Base-by-base conservation (phyloP, 2,329 filamentous ascomycete genomes). In the Paraconiothyrium sp. region DNA sequence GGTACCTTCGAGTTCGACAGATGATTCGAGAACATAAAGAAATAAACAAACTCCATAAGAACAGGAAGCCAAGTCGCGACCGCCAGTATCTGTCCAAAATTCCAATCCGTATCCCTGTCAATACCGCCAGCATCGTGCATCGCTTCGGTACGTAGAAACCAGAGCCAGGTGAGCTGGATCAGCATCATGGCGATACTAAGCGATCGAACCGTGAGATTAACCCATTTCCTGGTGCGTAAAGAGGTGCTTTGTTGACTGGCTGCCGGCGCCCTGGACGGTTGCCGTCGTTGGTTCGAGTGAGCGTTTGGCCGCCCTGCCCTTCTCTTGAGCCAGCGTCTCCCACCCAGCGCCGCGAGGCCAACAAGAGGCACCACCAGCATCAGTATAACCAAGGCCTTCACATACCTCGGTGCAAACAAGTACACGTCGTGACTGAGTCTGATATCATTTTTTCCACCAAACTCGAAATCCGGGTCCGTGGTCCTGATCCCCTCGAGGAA, bases 31-130 rank as follows among this genome's bases (percentile, higher is more conserved):
- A 48, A 32, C 27, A 48, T 4, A 32, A 48, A 48, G 46, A 48
- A 48, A 32, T 48, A 48, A 3, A 30, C 46, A 48, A 48, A 48
- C 46, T 48, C 46, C 46, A 48, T 48, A 11, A 48, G 22, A 30
- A 48, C 22, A 14, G 46, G 46, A 30, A 48, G 22, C 46, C 46
- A 48, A 11, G 46, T 48, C 7, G 22, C 46, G 11, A 48, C 46
- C 1, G 46, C 46, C 46, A 48, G 16, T 30, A 48, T 48, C 46
- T 48, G 46, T 22, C 46, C 46, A 32, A 48, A 32, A 16, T 48
- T 48, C 46, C 46, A 48, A 11, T 32, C 46, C 13, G 46, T 48
- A 11, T 48, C 46, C 20, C 46, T 27, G 27, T 27, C 24, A 32
- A 48, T 16, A 4, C 46, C 46, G 16, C 46, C 46, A 2, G 46